These are phyloP conservation scores for Anisodus tanguticus DNA, from an alignment of 257 asterid genomes.

Conservation along the genomic window DNA sequence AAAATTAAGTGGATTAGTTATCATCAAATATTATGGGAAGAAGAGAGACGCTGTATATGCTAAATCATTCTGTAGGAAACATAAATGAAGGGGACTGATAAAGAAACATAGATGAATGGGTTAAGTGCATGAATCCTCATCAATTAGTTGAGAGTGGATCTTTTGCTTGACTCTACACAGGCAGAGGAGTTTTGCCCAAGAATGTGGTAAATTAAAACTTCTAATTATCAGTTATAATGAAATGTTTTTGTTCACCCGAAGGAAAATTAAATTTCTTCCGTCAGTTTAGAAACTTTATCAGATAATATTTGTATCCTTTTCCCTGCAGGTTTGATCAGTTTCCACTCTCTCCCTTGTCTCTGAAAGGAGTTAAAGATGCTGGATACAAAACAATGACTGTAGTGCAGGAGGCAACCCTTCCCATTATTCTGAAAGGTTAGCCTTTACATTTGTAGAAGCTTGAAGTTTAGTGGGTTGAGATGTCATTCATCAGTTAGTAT, in stretches of 20 bases:
- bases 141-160: not conserved
- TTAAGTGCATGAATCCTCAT: not conserved
- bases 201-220: not conserved
- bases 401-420: conserved; percentile 97
- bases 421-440: conserved; percentile 79
- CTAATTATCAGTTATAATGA: not conserved
- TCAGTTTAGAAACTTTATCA: not conserved
- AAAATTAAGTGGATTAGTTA: not conserved
- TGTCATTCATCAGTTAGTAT: conserved; percentile 9
- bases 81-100: not conserved
- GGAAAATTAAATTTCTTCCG: not conserved
- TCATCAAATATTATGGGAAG: conserved; percentile 8
- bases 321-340: conserved; percentile 79
- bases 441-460: not conserved
- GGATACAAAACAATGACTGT: conserved; percentile 90
- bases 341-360: conserved; percentile 70
- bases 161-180: not conserved
- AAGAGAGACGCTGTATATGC: not conserved
- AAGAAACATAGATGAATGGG: not conserved
- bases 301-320: conserved; percentile 19
- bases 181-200: conserved; percentile 17
- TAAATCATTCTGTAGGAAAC: not conserved
- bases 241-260: not conserved
- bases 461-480: not conserved
- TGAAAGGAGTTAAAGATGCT: conserved; percentile 87